These are phyloP conservation scores for Drechmeria coniospora DNA, from an alignment of 2,329 filamentous ascomycete species.

Conservation along the genomic window DNA sequence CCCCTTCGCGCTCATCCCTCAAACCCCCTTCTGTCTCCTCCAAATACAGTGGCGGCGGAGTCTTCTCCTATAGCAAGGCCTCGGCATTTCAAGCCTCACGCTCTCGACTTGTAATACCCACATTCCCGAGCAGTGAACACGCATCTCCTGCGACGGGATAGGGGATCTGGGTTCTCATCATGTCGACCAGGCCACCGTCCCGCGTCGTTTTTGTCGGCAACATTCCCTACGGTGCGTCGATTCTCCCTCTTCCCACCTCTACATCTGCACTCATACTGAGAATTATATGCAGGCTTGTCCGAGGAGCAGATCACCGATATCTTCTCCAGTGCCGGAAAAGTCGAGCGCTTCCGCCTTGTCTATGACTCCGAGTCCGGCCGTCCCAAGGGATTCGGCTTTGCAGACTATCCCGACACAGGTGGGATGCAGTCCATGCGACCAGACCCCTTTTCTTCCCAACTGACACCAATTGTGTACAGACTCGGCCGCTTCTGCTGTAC, in stretches of 20 bases:
- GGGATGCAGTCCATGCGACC: constrained; percentile 10
- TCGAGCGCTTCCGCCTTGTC: constrained; percentile 82
- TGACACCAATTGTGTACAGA: constrained; percentile 23
- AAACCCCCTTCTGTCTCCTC: too few relatives aligned
- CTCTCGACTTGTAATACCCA: neutral
- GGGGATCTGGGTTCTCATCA: constrained; percentile 15
- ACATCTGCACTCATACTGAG: neutral
- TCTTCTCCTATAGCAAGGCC: neutral
- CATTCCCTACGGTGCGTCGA: constrained; percentile 56
- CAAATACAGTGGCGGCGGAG: too few relatives aligned
- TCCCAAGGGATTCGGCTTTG: constrained; percentile 93
- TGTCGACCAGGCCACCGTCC: constrained; percentile 61
- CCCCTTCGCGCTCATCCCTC: too few relatives aligned
- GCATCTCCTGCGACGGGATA: neutral
- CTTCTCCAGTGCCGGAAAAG: constrained; percentile 77
- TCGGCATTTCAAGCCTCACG: neutral
- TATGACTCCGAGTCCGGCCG: constrained; percentile 91
- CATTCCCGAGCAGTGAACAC: neutral
- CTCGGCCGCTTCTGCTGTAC: constrained; percentile 80
- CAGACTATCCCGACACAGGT: constrained; percentile 88
- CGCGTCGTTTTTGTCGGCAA: constrained; percentile 76
- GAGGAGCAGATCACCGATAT: constrained; percentile 95
- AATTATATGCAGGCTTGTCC: constrained; percentile 53
- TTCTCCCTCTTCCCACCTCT: neutral
- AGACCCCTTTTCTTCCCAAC: constrained; percentile 1